Conservation (phyloP, 2,329 filamentous ascomycete genomes). For the Colletotrichum theobromicola region DNA sequence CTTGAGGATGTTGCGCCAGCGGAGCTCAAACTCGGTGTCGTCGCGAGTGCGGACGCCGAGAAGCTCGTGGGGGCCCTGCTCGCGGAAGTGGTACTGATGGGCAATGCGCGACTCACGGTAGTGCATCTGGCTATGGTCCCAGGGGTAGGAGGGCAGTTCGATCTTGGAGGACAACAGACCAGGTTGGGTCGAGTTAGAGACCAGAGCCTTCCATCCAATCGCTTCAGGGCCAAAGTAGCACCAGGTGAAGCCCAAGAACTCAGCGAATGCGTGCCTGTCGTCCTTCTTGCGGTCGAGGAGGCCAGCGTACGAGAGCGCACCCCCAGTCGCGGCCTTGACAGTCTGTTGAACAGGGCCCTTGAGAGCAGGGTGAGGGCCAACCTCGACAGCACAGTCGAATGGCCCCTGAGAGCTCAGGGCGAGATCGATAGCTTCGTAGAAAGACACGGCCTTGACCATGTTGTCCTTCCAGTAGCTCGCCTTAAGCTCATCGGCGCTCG, state of each 20-base stretch:
- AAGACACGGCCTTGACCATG: conserved; percentile 34
- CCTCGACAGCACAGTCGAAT: conserved; percentile 30
- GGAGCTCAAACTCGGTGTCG: conserved; percentile 11
- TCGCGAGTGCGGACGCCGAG: conserved; percentile 10
- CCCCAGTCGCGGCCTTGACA: conserved; percentile 44
- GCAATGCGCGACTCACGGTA: conserved; percentile 38
- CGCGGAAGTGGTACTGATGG: conserved; percentile 30
- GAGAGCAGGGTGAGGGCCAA: conserved; percentile 45
- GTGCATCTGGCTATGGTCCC: conserved; percentile 38
- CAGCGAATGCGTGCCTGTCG: conserved; percentile 32
- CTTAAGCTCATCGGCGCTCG: conserved; percentile 33
- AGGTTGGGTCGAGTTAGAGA: conserved; percentile 26
- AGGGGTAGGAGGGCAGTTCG: conserved; percentile 41
- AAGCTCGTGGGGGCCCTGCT: conserved; percentile 41
- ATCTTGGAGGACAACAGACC: conserved; percentile 23
- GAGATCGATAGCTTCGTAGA: conserved; percentile 24
- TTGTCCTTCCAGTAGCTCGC: conserved; percentile 36
- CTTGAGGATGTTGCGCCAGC: conserved; percentile 26
- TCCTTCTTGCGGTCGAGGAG: conserved; percentile 34
- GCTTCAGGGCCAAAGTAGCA: conserved; percentile 29
- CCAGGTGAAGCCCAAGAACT: conserved; percentile 40
- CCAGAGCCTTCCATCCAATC: conserved; percentile 25
- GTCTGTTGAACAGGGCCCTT: conserved; percentile 45
- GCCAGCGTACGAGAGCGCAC: conserved; percentile 33
- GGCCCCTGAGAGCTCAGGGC: conserved; percentile 17